A percentile compares a stretch with the other conserved stretches of the same genome.
These are phyloP conservation scores for Talaromyces sp. DNA, from an alignment of 2,329 filamentous ascomycete genomes.

Conservation along the genomic window DNA sequence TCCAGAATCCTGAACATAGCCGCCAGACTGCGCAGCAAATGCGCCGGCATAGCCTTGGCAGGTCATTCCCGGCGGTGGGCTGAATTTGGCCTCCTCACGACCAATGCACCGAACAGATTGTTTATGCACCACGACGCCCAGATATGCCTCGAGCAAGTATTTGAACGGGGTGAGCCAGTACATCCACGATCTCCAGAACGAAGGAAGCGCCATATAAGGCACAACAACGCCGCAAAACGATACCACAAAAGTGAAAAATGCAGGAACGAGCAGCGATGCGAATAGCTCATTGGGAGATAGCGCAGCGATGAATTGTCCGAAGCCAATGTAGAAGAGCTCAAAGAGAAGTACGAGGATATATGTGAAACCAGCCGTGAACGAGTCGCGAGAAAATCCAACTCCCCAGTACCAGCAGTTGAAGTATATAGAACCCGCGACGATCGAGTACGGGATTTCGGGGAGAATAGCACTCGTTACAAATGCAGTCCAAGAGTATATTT, in stretches of 20 bases:
- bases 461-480: slow-evolving; percentile 63
- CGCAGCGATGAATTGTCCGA: slow-evolving; percentile 64
- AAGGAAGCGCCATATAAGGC: slow-evolving; percentile 57
- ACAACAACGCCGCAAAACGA: slow-evolving; percentile 73
- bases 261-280: slow-evolving; percentile 61
- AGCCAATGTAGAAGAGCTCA: slow-evolving; percentile 61
- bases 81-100: slow-evolving; percentile 58
- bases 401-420: slow-evolving; percentile 61
- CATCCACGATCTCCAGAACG: slow-evolving; percentile 65
- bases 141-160: slow-evolving; percentile 61
- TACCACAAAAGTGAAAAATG: slow-evolving; percentile 66
- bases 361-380: slow-evolving; percentile 57
- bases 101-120: slow-evolving; percentile 53
- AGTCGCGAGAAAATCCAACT: slow-evolving; percentile 49
- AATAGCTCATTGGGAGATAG: slow-evolving; percentile 64
- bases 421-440: slow-evolving; percentile 63
- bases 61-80: slow-evolving; percentile 53
- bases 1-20: slow-evolving; percentile 56
- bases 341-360: slow-evolving; percentile 64
- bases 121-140: slow-evolving; percentile 53
- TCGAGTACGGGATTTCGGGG: slow-evolving; percentile 65
- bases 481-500: slow-evolving; percentile 73
- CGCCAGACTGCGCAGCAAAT: slow-evolving; percentile 53
- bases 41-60: slow-evolving; percentile 57
- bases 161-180: slow-evolving; percentile 66